phyloP scores from a whole-genome alignment of 768 basidiomycete genomes.

The Russula emetica region DNA sequence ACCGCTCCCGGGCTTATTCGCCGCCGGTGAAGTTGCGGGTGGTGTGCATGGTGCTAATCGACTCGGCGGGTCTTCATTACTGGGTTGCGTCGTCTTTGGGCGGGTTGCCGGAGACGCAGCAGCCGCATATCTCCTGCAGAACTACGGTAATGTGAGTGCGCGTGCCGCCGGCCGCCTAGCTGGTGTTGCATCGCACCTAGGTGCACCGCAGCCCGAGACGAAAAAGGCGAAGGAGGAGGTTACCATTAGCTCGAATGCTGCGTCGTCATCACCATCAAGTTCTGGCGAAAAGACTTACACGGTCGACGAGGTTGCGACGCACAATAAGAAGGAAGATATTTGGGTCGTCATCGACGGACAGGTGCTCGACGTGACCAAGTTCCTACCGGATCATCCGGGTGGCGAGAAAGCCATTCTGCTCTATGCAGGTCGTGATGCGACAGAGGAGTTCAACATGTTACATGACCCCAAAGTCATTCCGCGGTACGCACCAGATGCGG shows the following conservation, averaged over 20 bases:
- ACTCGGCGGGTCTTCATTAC: slow-evolving; percentile 86
- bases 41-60: slow-evolving; percentile 99
- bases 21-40: slow-evolving; percentile 95
- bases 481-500: slow-evolving; percentile 78
- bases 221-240: slow-evolving; percentile 18
- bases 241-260: slow-evolving; percentile 25
- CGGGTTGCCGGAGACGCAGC: slow-evolving; percentile 93
- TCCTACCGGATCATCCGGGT: slow-evolving; percentile 90
- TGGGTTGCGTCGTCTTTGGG: slow-evolving; percentile 96
- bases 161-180: slow-evolving; percentile 80
- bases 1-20: slow-evolving; percentile 85
- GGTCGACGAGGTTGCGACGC: slow-evolving; percentile 75
- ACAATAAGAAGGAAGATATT: slow-evolving; percentile 89
- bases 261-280: slow-evolving; percentile 27
- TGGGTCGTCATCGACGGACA: slow-evolving; percentile 94
- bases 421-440: slow-evolving; percentile 88
- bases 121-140: slow-evolving; percentile 82
- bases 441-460: slow-evolving; percentile 92
- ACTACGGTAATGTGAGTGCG: slow-evolving; percentile 57
- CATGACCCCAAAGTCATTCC: slow-evolving; percentile 85
- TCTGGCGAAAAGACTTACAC: slow-evolving; percentile 40
- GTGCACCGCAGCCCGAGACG: slow-evolving; percentile 35
- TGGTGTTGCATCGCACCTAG: slow-evolving; percentile 72
- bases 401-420: slow-evolving; percentile 86
- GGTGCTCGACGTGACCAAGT: slow-evolving; percentile 81